phyloP scores from a whole-genome alignment of 202 grass and related monocot genomes.

The Tripidium arundinaceum region DNA sequence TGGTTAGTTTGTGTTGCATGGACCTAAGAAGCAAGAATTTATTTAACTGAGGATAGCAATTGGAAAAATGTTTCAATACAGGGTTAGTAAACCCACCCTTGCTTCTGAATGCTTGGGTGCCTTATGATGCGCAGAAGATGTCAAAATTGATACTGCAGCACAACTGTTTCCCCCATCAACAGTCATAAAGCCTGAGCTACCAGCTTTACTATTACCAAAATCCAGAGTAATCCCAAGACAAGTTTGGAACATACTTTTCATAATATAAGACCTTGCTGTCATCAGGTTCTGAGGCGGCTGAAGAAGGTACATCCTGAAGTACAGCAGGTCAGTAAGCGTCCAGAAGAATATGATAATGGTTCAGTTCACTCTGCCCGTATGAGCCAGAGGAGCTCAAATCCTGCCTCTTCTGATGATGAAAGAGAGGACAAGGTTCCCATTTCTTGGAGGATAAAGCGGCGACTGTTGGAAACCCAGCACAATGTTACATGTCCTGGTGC shows the following conservation, averaged over 20 bases:
- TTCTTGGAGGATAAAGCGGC: constrained; percentile 38
- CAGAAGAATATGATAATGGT: constrained; percentile 22
- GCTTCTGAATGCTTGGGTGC: constrained; percentile 21
- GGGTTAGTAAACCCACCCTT: constrained; percentile 35
- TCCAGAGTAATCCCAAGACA: constrained; percentile 19
- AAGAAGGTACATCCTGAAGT: constrained; percentile 62
- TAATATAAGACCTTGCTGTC: background rate
- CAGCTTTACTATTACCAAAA: constrained; percentile 9
- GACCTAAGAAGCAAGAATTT: constrained; percentile 24
- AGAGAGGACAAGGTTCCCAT: constrained; percentile 40
- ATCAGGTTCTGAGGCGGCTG: constrained; percentile 79
- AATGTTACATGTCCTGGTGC: background rate
- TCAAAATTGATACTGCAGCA: constrained; percentile 7
- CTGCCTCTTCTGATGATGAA: constrained; percentile 24
- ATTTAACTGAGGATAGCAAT: background rate
- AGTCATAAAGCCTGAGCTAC: background rate
- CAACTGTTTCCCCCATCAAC: constrained; percentile 16
- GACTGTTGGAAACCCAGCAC: constrained; percentile 21
- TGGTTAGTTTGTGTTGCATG: background rate
- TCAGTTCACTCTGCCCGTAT: background rate
- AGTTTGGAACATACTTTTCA: constrained; percentile 26
- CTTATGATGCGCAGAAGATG: constrained; percentile 23
- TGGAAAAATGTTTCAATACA: background rate
- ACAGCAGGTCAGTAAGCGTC: constrained; percentile 7
- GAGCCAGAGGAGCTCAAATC: constrained; percentile 22